Evolutionary conservation across 352 stramenopile genomes (phyloP), one percentile per base, ranked within the genome.

Genomic region (Globisporangium barbulae): DNA sequence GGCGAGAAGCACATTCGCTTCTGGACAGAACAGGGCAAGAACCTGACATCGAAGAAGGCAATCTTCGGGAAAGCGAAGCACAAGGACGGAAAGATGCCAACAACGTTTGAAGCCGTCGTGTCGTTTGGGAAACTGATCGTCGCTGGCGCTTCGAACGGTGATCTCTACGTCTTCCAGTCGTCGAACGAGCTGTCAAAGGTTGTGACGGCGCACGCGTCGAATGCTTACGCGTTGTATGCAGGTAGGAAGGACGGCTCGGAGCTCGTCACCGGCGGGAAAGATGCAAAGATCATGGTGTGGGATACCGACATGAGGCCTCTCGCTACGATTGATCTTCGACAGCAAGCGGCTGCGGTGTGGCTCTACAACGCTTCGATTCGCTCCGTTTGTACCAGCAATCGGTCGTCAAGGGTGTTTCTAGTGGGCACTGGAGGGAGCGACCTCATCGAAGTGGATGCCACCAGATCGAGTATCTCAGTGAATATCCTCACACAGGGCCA

Each of bases 361-460:
- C 63, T 81, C 31, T 66, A 69, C 19, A 79, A 68, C 37, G 53
- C 73, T 9, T 69, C 70, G 19, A 75, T 91, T 50, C 76, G 80
- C 48, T 90, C 80, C 52, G 45, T 91, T n/a, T 82, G 71, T 41
- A 59, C 61, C 8, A 67, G 54, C 44, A 60, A 39, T n/a, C 44
- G 67, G 25, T 77, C 71, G 8, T 67, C 72, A 7, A 65, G 75
- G 25, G 59, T 64, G 4, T 71, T 97, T 19, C 61, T 98, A 9
- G 69, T 98, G 15, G 93, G 91, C 19, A 97, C 90, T 17, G 65
- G 56, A 39, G 91, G 89, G 12, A 97, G 88, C 37, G 87, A 98
- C 61, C 61, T 98, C 12, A 71, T 96, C 10, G 89, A 98, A 61
- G 53, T 98, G 28, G 89, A 94, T 68, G 63, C 73, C 6, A 70